Evolutionary conservation across 73 alveolate genomes (phyloP).

Genomic region (Urostyla sp.): DNA sequence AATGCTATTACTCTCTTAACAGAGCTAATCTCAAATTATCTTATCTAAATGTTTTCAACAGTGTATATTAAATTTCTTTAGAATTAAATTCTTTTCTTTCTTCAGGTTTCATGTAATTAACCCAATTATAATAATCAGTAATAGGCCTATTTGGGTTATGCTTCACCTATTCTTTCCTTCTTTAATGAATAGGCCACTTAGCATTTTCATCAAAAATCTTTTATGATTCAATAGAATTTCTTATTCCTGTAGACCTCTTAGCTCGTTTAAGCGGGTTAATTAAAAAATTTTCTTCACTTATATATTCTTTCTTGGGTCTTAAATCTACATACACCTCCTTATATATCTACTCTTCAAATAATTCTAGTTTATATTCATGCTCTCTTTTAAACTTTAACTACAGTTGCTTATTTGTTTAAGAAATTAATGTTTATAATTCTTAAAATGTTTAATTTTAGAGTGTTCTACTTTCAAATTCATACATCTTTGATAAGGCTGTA

Average conservation of each 20-base stretch:
- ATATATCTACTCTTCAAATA: constrained; percentile 53
- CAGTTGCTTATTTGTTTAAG: constrained; percentile 53
- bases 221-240: constrained; percentile 18
- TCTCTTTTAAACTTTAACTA: constrained; percentile 57
- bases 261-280: constrained; percentile 19
- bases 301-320: constrained; percentile 14
- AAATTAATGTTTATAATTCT: constrained; percentile 28
- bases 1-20: constrained; percentile 19
- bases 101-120: constrained; percentile 22
- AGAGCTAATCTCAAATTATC: constrained; percentile 2
- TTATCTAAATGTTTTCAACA: constrained; percentile 10
- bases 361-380: constrained; percentile 52
- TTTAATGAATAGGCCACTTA: constrained; percentile 7
- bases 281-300: neutral
- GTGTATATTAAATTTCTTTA: constrained; percentile 17
- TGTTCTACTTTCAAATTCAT: constrained; percentile 33
- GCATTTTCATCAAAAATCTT: neutral
- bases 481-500: constrained; percentile 31
- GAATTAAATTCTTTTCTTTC: constrained; percentile 1
- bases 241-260: constrained; percentile 4
- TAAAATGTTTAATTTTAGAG: neutral
- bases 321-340: constrained; percentile 63
- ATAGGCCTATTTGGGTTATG: neutral
- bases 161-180: neutral
- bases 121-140: constrained; percentile 36